phyloP scores from a whole-genome alignment of 331 rosid genomes.

The Rosa hybrid region DNA sequence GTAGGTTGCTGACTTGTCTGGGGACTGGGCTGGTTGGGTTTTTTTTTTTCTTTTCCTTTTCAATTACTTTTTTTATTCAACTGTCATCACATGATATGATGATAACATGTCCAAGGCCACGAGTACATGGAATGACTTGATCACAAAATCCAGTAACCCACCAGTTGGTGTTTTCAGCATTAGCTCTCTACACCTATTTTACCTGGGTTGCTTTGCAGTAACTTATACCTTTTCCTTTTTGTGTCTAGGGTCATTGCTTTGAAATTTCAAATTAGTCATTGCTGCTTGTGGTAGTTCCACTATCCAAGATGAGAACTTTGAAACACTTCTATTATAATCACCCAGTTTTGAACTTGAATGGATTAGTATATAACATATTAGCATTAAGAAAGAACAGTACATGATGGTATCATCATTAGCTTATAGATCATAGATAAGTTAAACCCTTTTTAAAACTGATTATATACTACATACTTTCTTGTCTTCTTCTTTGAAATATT shows the following conservation, averaged over 20 bases:
- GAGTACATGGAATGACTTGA: neutral
- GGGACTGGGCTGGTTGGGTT: neutral
- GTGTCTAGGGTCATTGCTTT: neutral
- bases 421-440: neutral
- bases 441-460: neutral
- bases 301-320: neutral
- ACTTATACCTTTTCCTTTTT: neutral
- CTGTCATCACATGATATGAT: neutral
- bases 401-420: constrained; percentile 10
- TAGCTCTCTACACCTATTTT: neutral
- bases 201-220: neutral
- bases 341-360: neutral
- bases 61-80: neutral
- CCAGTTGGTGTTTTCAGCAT: neutral
- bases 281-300: neutral
- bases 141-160: neutral
- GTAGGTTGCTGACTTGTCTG: constrained; percentile 10
- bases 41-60: neutral
- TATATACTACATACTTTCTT: neutral
- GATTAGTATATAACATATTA: neutral
- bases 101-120: neutral
- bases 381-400: neutral
- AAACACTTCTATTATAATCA: neutral
- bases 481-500: neutral
- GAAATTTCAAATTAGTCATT: neutral